phyloP scores from a whole-genome alignment of 2,329 filamentous ascomycete genomes.

The Fusarium concolor region DNA sequence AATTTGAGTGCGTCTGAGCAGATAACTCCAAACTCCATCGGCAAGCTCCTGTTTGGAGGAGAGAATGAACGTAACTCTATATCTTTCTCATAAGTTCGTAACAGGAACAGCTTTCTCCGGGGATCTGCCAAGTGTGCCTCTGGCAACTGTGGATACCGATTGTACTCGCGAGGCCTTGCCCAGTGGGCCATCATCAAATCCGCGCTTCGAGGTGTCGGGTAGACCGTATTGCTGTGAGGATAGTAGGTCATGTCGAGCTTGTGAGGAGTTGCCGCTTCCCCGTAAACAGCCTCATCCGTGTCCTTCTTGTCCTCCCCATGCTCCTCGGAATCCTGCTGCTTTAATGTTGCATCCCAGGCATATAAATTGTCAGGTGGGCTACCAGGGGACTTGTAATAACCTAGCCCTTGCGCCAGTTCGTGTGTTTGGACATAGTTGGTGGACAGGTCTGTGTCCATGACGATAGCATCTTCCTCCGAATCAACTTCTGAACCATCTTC shows the following conservation, averaged over 20 bases:
- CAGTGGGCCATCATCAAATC: slow-evolving; percentile 40
- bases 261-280: not conserved
- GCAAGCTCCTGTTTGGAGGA: slow-evolving; percentile 24
- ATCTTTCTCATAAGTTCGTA: slow-evolving; percentile 63
- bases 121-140: slow-evolving; percentile 23
- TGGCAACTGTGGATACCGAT: slow-evolving; percentile 16
- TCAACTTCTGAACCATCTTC: slow-evolving; percentile 33
- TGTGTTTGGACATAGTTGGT: slow-evolving; percentile 11
- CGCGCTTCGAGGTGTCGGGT: slow-evolving; percentile 29
- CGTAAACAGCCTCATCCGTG: not conserved
- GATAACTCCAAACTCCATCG: slow-evolving; percentile 48
- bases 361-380: slow-evolving; percentile 23
- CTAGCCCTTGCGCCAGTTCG: slow-evolving; percentile 1
- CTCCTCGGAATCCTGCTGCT: slow-evolving; percentile 9
- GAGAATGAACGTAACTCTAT: slow-evolving; percentile 59
- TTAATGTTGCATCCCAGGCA: slow-evolving; percentile 22
- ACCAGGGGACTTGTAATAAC: not conserved
- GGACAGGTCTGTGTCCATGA: slow-evolving; percentile 18
- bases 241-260: slow-evolving; percentile 52
- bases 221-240: slow-evolving; percentile 49
- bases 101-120: slow-evolving; percentile 48
- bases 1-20: slow-evolving; percentile 49
- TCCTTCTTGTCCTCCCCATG: not conserved
- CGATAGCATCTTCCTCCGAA: slow-evolving; percentile 12
- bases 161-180: slow-evolving; percentile 25